phyloP scores from a whole-genome alignment of 1,139 yeast genomes.

The Sugiyamaella japonica region DNA sequence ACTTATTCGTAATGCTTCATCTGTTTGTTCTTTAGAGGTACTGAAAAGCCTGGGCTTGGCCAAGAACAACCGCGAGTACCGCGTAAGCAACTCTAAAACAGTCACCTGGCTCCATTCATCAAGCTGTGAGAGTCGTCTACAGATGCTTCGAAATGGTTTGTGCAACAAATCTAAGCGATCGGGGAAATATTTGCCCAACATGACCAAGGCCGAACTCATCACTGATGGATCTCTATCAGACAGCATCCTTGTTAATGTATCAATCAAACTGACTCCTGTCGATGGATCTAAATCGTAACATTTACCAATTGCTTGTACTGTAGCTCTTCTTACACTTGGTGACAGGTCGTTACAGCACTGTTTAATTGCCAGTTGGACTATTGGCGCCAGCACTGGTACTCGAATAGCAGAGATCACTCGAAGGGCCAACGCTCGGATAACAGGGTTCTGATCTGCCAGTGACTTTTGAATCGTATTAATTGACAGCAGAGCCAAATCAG shows the following conservation, averaged over 20 bases:
- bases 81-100: constrained; percentile 61
- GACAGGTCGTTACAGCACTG: constrained; percentile 71
- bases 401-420: constrained; percentile 78
- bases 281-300: constrained; percentile 51
- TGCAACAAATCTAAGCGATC: constrained; percentile 68
- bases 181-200: constrained; percentile 56
- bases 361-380: constrained; percentile 70
- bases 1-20: not conserved
- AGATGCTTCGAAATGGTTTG: constrained; percentile 62
- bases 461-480: constrained; percentile 91
- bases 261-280: constrained; percentile 49
- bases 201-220: constrained; percentile 64
- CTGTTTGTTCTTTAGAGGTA: not conserved
- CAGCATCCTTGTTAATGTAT: constrained; percentile 53
- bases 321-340: constrained; percentile 73
- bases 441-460: constrained; percentile 66
- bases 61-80: constrained; percentile 63
- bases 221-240: constrained; percentile 67
- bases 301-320: constrained; percentile 75
- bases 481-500: constrained; percentile 82
- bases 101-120: constrained; percentile 78
- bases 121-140: constrained; percentile 54
- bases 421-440: constrained; percentile 69
- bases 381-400: constrained; percentile 78
- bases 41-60: constrained; percentile 33